phyloP scores from a whole-genome alignment of 140 eudicot species.

The Stevia rebaudiana region DNA sequence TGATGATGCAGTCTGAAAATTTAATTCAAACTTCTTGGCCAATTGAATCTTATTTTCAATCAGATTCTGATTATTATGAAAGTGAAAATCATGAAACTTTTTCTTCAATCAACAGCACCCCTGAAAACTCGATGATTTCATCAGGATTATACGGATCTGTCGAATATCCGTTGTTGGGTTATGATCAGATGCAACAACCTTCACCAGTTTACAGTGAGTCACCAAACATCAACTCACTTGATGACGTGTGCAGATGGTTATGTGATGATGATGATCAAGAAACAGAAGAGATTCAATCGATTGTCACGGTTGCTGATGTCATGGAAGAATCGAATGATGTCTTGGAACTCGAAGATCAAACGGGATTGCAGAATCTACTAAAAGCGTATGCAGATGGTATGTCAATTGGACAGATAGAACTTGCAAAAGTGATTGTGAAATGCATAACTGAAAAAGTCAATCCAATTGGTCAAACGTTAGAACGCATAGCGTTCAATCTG shows the following conservation, averaged over 20 bases:
- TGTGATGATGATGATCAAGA: slow-evolving; percentile 30
- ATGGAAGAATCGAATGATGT: slow-evolving; percentile 26
- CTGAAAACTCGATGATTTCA: slow-evolving; percentile 34
- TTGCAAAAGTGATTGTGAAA: slow-evolving; percentile 33
- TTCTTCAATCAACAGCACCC: slow-evolving; percentile 38
- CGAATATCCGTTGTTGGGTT: slow-evolving; percentile 25
- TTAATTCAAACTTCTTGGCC: slow-evolving; percentile 27
- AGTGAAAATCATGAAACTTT: slow-evolving; percentile 18
- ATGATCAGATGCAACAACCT: slow-evolving; percentile 27
- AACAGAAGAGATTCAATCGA: slow-evolving; percentile 18
- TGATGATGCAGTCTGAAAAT: slow-evolving; percentile 29
- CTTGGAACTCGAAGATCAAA: slow-evolving; percentile 30
- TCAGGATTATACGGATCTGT: slow-evolving; percentile 24
- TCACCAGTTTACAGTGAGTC: slow-evolving; percentile 19
- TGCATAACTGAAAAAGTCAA: slow-evolving; percentile 34
- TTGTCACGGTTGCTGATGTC: slow-evolving; percentile 17
- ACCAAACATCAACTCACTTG: slow-evolving; percentile 25
- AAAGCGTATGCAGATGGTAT: slow-evolving; percentile 54
- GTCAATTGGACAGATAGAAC: slow-evolving; percentile 40
- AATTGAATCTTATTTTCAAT: slow-evolving; percentile 18
- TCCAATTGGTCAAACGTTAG: slow-evolving; percentile 39
- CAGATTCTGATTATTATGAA: slow-evolving; percentile 21
- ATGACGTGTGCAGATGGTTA: slow-evolving; percentile 39
- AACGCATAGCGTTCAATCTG: slow-evolving; percentile 45
- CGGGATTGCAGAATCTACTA: slow-evolving; percentile 36